phyloP scores from a whole-genome alignment of 1,284 basidiomycete species.

The Anthracocystis panici-leucophaei region DNA sequence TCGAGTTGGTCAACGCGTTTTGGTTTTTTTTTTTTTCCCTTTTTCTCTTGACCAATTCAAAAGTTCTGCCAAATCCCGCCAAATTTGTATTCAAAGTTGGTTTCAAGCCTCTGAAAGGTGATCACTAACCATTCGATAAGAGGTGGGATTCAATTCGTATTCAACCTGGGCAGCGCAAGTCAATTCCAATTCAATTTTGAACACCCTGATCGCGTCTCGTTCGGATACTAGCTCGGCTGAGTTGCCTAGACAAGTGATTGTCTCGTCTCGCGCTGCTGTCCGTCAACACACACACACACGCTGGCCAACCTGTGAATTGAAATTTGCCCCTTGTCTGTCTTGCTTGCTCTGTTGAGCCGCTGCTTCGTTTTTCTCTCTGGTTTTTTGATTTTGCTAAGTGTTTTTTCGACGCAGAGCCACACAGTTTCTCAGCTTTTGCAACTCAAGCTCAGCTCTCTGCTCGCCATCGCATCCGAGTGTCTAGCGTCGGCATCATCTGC shows the following conservation, averaged over 20 bases:
- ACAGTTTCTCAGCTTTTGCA: neutral
- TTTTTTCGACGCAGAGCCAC: neutral
- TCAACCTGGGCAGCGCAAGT: neutral
- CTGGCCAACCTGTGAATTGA: neutral
- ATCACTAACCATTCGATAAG: slow-evolving; percentile 18
- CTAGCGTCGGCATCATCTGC: slow-evolving; percentile 7
- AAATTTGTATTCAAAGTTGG: neutral
- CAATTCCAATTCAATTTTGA: neutral
- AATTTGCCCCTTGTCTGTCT: neutral
- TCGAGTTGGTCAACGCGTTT: slow-evolving; percentile 4
- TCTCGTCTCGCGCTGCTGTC: slow-evolving; percentile 13
- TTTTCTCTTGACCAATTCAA: neutral
- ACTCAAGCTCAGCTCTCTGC: slow-evolving; percentile 10
- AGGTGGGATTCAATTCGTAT: neutral
- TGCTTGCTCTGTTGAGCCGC: neutral
- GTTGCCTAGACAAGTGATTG: slow-evolving; percentile 5
- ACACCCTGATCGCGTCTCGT: slow-evolving; percentile 1
- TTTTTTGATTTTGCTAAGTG: too few relatives aligned
- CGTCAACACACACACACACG: slow-evolving; percentile 7
- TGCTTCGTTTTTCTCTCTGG: neutral
- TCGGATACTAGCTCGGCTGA: slow-evolving; percentile 19
- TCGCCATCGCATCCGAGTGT: slow-evolving; percentile 27
- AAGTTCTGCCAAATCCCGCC: slow-evolving; percentile 6
- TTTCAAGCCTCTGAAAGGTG: neutral
- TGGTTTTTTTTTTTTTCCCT: neutral